Base-by-base conservation (phyloP, 192 early-diverging fungal genomes). In the Spinellus fusiger region DNA sequence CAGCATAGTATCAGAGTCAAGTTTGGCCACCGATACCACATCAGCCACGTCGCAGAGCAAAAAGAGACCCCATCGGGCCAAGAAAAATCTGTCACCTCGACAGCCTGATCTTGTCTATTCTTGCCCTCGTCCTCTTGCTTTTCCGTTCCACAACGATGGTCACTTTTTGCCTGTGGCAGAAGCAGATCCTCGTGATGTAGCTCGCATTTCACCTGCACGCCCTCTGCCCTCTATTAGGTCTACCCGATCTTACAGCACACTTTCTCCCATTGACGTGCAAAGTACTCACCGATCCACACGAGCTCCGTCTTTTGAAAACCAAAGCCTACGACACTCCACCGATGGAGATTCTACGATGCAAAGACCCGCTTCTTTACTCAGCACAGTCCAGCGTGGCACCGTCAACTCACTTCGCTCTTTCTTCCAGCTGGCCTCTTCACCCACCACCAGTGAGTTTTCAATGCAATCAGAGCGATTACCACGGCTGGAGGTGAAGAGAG, bases 111-210 rank as follows among this genome's bases (percentile, higher is more conserved):
- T 53, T 56, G 70, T 73, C 16, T 63, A 66, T 40, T 49, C 65
- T 15, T 62, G 59, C 33, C 70, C 70, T 9, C 59, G 64, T n/a
- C 70, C 70, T 15, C 56, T 73, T n/a, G 60, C 65, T 20, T 73
- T 73, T 48, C 70, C 70, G 5, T 73, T 73, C 47, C 70, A 73
- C 56, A 73, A 73, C 49, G 70, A 73, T 53, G 66, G 52, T 1
- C 59, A 66, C 28, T 73, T 73, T 62, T 52, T 73, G 34, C 70
- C 70, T 34, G 61, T 66, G 12, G 70, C 61, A 22, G 70, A 73
- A 50, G 59, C 65, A 12, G 62, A 64, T 54, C 62, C 62, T 47
- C 49, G 62, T 16, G 62, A 64, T 64, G 62, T 64, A 1, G 62
- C 62, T 8, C 32, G 62, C 5, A 48, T 64, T 10, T 27, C 62